These are phyloP conservation scores for Sambucus nigra DNA, from an alignment of 129 eudicot genomes.

Conservation along the genomic window DNA sequence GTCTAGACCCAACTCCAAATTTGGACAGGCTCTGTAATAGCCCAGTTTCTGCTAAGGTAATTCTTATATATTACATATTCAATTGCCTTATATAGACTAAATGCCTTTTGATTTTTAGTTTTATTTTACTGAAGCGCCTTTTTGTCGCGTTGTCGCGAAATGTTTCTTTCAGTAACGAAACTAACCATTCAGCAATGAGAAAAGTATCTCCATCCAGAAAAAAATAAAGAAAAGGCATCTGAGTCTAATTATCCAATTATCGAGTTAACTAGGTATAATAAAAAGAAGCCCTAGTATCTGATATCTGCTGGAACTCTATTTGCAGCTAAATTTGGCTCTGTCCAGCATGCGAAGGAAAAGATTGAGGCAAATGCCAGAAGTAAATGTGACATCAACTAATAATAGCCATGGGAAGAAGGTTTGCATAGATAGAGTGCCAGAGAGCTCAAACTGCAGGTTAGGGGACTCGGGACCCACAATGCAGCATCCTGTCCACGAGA, in stretches of 20 bases:
- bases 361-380: slow-evolving; percentile 49
- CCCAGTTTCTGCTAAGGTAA: slow-evolving; percentile 45
- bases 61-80: background rate
- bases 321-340: slow-evolving; percentile 58
- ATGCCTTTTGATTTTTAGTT: too few relatives aligned
- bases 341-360: slow-evolving; percentile 53
- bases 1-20: slow-evolving; percentile 69
- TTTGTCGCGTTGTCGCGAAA: too few relatives aligned
- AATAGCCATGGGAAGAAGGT: slow-evolving; percentile 55
- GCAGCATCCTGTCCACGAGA: slow-evolving; percentile 49
- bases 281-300: background rate
- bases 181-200: too few relatives aligned
- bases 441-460: slow-evolving; percentile 36
- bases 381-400: slow-evolving; percentile 32
- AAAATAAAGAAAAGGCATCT: too few relatives aligned
- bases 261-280: too few relatives aligned
- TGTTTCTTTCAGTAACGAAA: too few relatives aligned
- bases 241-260: too few relatives aligned
- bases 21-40: slow-evolving; percentile 50
- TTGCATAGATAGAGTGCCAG: slow-evolving; percentile 52
- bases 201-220: too few relatives aligned
- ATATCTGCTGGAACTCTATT: slow-evolving; percentile 5
- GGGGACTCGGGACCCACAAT: slow-evolving; percentile 33
- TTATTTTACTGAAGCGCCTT: too few relatives aligned
- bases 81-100: too few relatives aligned